Conservation (phyloP, 176 grass and related monocot species). For the Zizania latifolia region DNA sequence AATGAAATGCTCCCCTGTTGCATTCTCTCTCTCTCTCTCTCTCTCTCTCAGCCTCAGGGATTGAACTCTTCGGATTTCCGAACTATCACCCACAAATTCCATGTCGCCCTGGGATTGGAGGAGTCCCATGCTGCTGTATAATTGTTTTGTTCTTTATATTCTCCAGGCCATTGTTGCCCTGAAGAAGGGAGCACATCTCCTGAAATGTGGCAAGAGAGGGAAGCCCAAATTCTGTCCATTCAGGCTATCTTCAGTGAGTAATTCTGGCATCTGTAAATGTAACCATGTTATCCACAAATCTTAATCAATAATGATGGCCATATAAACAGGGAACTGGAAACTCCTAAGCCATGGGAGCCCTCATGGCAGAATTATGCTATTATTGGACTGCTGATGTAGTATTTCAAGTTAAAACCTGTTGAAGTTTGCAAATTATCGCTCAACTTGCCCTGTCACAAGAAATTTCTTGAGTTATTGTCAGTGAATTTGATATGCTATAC, state of each 20-base stretch:
- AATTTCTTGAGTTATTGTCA: not conserved
- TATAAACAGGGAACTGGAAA: not conserved
- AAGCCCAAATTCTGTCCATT: constrained; percentile 52
- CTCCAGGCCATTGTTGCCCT: constrained; percentile 44
- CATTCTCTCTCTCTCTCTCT: not conserved
- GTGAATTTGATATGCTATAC: not conserved
- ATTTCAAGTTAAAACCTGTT: not conserved
- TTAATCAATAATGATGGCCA: not conserved
- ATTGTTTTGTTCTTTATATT: not conserved
- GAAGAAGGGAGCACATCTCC: constrained; percentile 47
- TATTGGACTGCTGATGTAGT: too few relatives aligned
- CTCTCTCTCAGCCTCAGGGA: not conserved
- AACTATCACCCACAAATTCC: not conserved
- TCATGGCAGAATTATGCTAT: not conserved
- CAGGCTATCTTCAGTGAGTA: constrained; percentile 47
- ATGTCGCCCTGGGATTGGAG: not conserved
- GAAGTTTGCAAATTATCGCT: not conserved
- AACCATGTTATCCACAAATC: not conserved
- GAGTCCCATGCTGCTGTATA: not conserved
- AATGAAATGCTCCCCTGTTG: too few relatives aligned
- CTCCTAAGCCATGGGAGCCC: not conserved
- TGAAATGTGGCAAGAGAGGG: constrained; percentile 45
- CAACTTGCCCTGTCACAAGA: not conserved
- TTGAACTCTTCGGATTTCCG: not conserved
- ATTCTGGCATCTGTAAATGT: not conserved